These are phyloP conservation scores for Rhodotorula sp. DNA, from an alignment of 1,284 basidiomycete genomes.

Conservation along the genomic window DNA sequence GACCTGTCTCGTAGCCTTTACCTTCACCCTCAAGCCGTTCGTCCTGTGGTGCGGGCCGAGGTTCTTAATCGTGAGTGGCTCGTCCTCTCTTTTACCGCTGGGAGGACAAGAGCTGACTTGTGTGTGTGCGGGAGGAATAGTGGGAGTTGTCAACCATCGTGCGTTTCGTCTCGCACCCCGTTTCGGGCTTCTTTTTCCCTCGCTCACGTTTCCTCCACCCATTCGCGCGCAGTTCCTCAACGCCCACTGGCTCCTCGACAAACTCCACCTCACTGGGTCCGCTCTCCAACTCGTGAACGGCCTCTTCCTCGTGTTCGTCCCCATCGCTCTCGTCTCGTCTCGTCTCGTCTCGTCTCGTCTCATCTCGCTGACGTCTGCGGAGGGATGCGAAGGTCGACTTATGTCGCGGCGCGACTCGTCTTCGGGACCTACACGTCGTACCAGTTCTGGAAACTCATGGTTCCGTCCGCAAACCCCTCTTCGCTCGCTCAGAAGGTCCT, in stretches of 20 bases:
- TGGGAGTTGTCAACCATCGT: constrained; percentile 41
- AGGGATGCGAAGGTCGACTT: too few species aligned
- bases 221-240: constrained; percentile 50
- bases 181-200: neutral
- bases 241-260: constrained; percentile 52
- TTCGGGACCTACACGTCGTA: constrained; percentile 49
- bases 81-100: neutral
- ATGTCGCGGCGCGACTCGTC: constrained; percentile 47
- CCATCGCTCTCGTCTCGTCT: too few species aligned
- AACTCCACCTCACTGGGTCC: constrained; percentile 49
- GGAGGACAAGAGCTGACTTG: neutral
- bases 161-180: neutral
- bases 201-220: neutral
- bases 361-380: too few species aligned
- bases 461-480: constrained; percentile 6
- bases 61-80: constrained; percentile 48
- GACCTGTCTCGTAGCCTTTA: constrained; percentile 46
- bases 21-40: constrained; percentile 47
- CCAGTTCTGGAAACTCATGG: constrained; percentile 30
- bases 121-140: neutral
- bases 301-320: constrained; percentile 30
- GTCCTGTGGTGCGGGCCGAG: constrained; percentile 50
- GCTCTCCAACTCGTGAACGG: constrained; percentile 48
- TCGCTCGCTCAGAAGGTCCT: constrained; percentile 4
- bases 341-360: too few species aligned